Percentiles rank a stretch among this genome's conserved stretches.
These are phyloP conservation scores for Candida smagusa DNA, from an alignment of 1,139 yeast genomes.

Conservation along the genomic window DNA sequence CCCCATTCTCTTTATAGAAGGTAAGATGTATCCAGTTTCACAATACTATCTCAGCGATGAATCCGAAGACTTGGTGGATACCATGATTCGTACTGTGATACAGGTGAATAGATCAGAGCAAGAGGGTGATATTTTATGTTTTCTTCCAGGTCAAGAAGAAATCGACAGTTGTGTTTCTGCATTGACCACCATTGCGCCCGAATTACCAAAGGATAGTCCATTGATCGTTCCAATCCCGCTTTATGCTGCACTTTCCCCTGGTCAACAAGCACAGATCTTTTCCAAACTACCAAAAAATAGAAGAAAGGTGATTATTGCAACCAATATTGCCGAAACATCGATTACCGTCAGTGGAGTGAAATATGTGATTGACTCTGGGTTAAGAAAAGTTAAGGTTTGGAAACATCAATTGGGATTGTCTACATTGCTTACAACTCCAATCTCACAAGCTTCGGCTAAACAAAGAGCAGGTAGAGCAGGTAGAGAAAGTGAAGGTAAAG, in stretches of 20 bases:
- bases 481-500: constrained; percentile 88
- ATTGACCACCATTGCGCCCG: constrained; percentile 58
- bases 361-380: constrained; percentile 89
- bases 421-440: constrained; percentile 84
- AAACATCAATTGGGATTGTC: constrained; percentile 88
- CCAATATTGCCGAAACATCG: constrained; percentile 97
- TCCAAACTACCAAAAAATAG: constrained; percentile 53
- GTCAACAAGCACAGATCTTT: constrained; percentile 77
- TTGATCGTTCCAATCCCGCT: constrained; percentile 73
- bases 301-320: constrained; percentile 84
- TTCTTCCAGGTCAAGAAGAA: constrained; percentile 95
- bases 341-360: constrained; percentile 94
- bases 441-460: constrained; percentile 90
- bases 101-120: constrained; percentile 79
- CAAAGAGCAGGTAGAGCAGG: constrained; percentile 99
- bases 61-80: constrained; percentile 81
- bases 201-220: constrained; percentile 74
- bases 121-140: constrained; percentile 85
- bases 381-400: constrained; percentile 92
- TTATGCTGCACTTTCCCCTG: constrained; percentile 90
- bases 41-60: constrained; percentile 57
- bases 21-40: constrained; percentile 83
- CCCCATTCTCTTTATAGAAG: constrained; percentile 82
- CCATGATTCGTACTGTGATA: constrained; percentile 67
- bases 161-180: constrained; percentile 79